Conservation (phyloP, 495 filamentous ascomycete species). For the Usnea hakonensis region DNA sequence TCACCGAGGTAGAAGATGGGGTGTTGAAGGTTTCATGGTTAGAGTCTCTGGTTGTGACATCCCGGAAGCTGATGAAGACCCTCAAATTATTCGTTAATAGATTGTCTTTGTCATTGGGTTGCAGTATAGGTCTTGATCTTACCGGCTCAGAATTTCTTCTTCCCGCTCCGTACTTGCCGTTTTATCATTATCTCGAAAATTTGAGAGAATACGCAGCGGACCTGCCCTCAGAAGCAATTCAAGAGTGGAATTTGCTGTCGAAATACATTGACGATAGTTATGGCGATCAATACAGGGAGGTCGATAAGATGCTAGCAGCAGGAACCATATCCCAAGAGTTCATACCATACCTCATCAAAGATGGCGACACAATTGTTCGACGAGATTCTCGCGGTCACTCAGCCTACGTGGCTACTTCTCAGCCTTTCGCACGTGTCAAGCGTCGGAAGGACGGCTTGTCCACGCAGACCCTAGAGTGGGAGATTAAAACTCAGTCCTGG, state of each 20-base stretch:
- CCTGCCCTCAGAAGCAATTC: background rate
- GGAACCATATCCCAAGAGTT: background rate
- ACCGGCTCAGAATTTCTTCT: background rate
- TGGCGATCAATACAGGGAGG: constrained; percentile 1
- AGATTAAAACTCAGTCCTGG: background rate
- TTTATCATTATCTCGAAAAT: background rate
- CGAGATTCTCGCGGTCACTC: background rate
- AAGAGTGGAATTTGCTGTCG: background rate
- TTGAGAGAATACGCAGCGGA: background rate
- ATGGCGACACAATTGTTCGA: background rate
- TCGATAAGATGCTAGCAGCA: background rate
- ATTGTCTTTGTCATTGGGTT: background rate
- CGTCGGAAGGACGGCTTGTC: background rate
- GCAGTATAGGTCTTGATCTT: background rate
- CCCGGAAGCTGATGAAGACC: background rate
- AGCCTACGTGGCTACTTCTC: background rate
- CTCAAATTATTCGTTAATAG: background rate
- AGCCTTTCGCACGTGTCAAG: background rate
- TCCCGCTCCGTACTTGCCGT: constrained; percentile 2
- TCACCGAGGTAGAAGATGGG: background rate
- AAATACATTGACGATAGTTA: constrained; percentile 3
- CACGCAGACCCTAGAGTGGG: background rate
- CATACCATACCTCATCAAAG: constrained; percentile 5
- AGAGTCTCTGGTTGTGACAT: background rate
- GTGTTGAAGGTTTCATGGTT: background rate